Percentiles rank a stretch among this genome's conserved stretches.
Conservation (phyloP, 179 eudicot species). For the Drosera spatulata region DNA sequence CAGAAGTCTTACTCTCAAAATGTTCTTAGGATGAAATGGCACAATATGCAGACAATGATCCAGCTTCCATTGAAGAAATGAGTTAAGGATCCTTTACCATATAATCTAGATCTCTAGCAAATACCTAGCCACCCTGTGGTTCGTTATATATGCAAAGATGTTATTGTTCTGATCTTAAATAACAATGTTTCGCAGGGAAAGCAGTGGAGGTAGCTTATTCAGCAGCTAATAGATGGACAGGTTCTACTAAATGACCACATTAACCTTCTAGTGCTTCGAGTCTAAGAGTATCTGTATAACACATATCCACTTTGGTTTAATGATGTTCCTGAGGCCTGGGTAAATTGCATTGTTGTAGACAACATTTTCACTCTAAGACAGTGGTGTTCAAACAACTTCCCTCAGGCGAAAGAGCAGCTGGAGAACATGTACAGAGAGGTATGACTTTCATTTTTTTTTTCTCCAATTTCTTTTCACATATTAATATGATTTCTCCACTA, state of each 20-base stretch:
- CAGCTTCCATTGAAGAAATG: slow-evolving; percentile 87
- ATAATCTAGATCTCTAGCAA: too few relatives aligned
- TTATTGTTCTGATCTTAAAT: neutral
- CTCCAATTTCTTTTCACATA: neutral
- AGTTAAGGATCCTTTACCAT: slow-evolving; percentile 33
- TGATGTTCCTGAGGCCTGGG: neutral
- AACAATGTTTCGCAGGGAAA: slow-evolving; percentile 39
- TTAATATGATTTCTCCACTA: neutral
- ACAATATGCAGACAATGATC: slow-evolving; percentile 92
- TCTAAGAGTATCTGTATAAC: neutral
- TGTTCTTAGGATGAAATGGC: slow-evolving; percentile 58
- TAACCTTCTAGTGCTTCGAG: too few relatives aligned
- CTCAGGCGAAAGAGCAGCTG: slow-evolving; percentile 96
- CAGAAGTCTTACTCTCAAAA: slow-evolving; percentile 3
- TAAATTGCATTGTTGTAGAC: slow-evolving; percentile 32
- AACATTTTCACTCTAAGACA: slow-evolving; percentile 79
- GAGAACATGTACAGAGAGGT: slow-evolving; percentile 86
- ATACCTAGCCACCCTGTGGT: too few relatives aligned
- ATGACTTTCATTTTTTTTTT: neutral
- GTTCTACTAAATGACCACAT: slow-evolving; percentile 15
- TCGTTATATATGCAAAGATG: too few relatives aligned
- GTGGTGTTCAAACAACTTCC: slow-evolving; percentile 93
- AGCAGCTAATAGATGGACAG: slow-evolving; percentile 99
- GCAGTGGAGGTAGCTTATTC: slow-evolving; percentile 72
- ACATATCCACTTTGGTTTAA: neutral